Base-by-base conservation (phyloP, 2,329 filamentous ascomycete genomes). In the Aspergillus hiratsukae region DNA sequence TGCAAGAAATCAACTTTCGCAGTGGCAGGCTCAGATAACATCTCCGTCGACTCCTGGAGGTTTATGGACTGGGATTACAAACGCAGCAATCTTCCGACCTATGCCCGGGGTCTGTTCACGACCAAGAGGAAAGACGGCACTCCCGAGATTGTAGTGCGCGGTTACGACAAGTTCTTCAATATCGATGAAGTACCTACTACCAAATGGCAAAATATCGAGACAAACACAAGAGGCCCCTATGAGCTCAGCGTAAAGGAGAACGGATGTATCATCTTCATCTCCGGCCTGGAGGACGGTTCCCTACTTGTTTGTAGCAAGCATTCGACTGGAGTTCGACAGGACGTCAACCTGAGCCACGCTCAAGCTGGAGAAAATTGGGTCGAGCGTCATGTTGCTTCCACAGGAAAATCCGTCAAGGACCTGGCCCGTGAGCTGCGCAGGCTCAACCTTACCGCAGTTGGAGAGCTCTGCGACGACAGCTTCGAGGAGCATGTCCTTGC, bases 111-210 rank as follows among this genome's bases (percentile, higher is more conserved):
- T 6, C 83, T 99, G 1, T 99, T 99, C 75, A 99, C 92, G n/a
- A 88, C 88, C 45, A 83, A 77, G 61, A 87, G 83, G 60, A 78
- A 81, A 51, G 79, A 83, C 27, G 85, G 86, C 8, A 79, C 83
- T 8, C 78, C 84, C 11, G 90, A 96, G 73, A 97, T 99, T 64
- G 89, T 83, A 1, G 85, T 91, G 50, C 84, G 94, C 65, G 94
- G 94, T 52, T 99, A 99, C 75, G 93, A 99, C 80, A 99, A 99
- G 76, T 99, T 99, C 79, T 99, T 99, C 84, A 99, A 99, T 66
- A 83, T 90, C 43, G 84, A 84, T 51, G 94, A 99, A 76, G 88
- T 96, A 7, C 74, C 78, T 49, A 85, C 88, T 62, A 99, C 94
- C 3, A 83, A 87, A 66, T 99, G 94, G 94, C 73, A 79, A 17